Evolutionary conservation across 176 grass and related monocot species (phyloP), one percentile per base, ranked within the genome.

Genomic region (Tuctoria greenei): DNA sequence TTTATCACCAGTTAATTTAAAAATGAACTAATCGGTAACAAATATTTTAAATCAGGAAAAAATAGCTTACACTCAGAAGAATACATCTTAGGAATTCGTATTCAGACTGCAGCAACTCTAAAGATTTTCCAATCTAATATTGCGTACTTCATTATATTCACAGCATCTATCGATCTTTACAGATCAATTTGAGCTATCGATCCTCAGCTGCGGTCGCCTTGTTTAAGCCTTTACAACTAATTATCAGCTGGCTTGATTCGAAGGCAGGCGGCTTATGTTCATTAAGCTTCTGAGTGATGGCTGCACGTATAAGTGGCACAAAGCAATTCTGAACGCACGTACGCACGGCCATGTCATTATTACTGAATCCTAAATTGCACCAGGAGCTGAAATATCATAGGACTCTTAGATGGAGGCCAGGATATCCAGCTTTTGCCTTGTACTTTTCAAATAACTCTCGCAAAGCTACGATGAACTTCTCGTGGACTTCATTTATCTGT

Each of bases 401-500:
- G 71, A 97, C 67, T 70, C 91, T 81, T 23, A 97, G 88, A 75
- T 79, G 81, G 37, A 91, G 88, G 40, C 82, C 38, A 8, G 82
- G 78, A 80, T 91, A 93, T 43, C 86, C 94, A 65, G 75, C 59
- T 81, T 67, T 90, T 2, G 3, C 55, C 82, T 89, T 97, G 76
- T 97, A 87, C 64, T 89, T 97, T 55, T 97, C 88, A 60, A 91
- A 93, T 21, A 97, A 74, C 14, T 91, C 85, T 71, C 85, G 81
- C 75, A 97, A 71, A 20, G 86, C 91, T 1, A 18, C 40, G 24
- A 93, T 59, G 65, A 97, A 97, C 39, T 81, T 81, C 7, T 76
- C 88, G 59, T 97, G 91, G 7, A 87, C 86, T 78, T 97, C 84
- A 55, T 93, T 91, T 78, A 97, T 88, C 94, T 97, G 83, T 23